These are phyloP conservation scores for Penicillium cosmopolitanum DNA, from an alignment of 495 filamentous ascomycete genomes.

Conservation along the genomic window DNA sequence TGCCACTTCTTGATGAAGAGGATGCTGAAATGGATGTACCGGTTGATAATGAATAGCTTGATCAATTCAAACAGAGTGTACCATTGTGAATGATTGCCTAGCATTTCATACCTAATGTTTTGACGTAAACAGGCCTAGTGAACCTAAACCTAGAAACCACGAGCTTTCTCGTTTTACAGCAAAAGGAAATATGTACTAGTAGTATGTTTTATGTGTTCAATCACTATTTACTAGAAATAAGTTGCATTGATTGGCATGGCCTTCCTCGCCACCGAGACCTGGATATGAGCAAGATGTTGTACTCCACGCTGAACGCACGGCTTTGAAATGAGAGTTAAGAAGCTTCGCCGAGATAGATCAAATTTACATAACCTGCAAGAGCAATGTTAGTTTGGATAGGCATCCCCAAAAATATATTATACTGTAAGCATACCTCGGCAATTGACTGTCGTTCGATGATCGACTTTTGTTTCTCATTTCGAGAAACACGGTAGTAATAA, in stretches of 20 bases:
- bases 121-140: too few relatives aligned
- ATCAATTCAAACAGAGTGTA: neutral
- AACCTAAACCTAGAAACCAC: too few relatives aligned
- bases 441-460: slow-evolving; percentile 76
- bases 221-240: too few relatives aligned
- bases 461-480: slow-evolving; percentile 86
- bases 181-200: too few relatives aligned
- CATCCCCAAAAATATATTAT: neutral
- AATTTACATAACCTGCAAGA: slow-evolving; percentile 28
- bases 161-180: too few relatives aligned
- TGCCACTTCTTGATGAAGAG: slow-evolving; percentile 68
- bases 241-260: too few relatives aligned
- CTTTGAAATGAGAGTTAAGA: neutral
- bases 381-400: slow-evolving; percentile 10
- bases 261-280: neutral
- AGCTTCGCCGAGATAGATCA: neutral
- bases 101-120: too few relatives aligned
- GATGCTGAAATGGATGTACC: slow-evolving; percentile 50
- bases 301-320: neutral
- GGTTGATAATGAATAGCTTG: slow-evolving; percentile 17
- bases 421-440: slow-evolving; percentile 50
- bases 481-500: slow-evolving; percentile 81
- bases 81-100: neutral
- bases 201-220: too few relatives aligned
- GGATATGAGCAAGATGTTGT: slow-evolving; percentile 1